Evolutionary conservation across 805 yeast genomes (phyloP).

Genomic region (Lipomyces starkeyi): DNA sequence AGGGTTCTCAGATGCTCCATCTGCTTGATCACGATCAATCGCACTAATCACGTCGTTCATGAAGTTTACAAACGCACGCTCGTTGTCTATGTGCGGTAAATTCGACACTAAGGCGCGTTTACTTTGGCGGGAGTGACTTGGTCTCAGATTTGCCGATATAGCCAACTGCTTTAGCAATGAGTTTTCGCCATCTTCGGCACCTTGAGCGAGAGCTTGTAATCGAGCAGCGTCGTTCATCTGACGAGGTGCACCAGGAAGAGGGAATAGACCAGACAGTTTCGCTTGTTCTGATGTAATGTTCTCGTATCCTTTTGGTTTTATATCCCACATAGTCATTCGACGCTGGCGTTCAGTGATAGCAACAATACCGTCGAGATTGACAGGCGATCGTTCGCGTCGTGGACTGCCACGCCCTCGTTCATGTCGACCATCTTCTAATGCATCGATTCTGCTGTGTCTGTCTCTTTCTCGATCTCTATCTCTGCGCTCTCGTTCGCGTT

Average conservation of each 20-base stretch:
- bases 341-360: conserved; percentile 61
- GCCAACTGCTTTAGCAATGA: conserved; percentile 28
- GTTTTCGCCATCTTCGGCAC: conserved; percentile 13
- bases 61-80: conserved; percentile 25
- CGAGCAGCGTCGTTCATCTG: conserved; percentile 30
- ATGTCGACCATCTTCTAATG: conserved; percentile 15
- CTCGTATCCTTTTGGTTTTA: conserved; percentile 74
- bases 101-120: conserved; percentile 35
- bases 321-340: conserved; percentile 68
- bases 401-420: conserved; percentile 14
- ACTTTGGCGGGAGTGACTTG: conserved; percentile 36
- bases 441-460: conserved; percentile 6
- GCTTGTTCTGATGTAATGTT: conserved; percentile 76
- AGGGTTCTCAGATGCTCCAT: conserved; percentile 13
- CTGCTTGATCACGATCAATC: conserved; percentile 24
- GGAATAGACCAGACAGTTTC: conserved; percentile 77
- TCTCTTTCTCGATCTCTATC: conserved; percentile 18
- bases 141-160: conserved; percentile 26
- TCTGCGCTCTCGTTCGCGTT: conserved; percentile 30
- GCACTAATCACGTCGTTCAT: conserved; percentile 32
- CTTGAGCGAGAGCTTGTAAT: conserved; percentile 23
- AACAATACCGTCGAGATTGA: conserved; percentile 49
- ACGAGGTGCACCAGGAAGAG: conserved; percentile 67
- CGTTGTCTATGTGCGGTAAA: conserved; percentile 27
- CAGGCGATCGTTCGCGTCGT: conserved; percentile 33